Conservation (phyloP, 2,329 filamentous ascomycete species). For the Sporothrix variecibatus region DNA sequence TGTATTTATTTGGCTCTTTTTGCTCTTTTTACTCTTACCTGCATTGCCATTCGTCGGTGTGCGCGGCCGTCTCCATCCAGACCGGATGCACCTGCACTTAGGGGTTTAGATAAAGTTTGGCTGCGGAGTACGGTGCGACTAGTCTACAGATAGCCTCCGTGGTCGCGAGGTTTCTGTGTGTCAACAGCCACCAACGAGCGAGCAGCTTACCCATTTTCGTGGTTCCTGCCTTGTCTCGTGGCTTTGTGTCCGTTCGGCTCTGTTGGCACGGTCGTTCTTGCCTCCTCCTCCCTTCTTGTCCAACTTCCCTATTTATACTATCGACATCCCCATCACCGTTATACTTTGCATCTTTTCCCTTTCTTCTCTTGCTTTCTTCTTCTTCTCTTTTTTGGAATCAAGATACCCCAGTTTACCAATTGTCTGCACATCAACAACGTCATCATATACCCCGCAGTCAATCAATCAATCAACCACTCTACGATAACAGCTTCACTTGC, state of each 20-base stretch:
- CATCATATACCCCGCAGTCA: constrained; percentile 12
- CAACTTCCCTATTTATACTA: constrained; percentile 21
- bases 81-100: constrained; percentile 58
- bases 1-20: neutral
- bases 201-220: neutral
- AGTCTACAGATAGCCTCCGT: constrained; percentile 21
- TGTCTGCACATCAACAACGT: neutral
- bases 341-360: neutral
- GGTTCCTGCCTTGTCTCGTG: neutral
- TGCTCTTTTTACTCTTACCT: neutral
- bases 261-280: neutral
- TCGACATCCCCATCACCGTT: neutral
- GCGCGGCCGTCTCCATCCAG: constrained; percentile 16
- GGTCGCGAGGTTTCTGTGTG: constrained; percentile 17
- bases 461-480: neutral
- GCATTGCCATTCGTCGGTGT: constrained; percentile 7
- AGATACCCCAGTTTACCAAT: constrained; percentile 13
- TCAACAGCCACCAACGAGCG: constrained; percentile 18
- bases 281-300: neutral
- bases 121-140: constrained; percentile 16
- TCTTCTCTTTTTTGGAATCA: neutral
- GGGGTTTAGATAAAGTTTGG: constrained; percentile 49
- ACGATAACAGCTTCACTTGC: neutral
- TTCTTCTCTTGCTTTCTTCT: neutral
- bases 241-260: constrained; percentile 5